A percentile compares a stretch with the other conserved stretches of the same genome.
phyloP scores from a whole-genome alignment of 176 grass and related monocot genomes.

The Oryza brachyantha region DNA sequence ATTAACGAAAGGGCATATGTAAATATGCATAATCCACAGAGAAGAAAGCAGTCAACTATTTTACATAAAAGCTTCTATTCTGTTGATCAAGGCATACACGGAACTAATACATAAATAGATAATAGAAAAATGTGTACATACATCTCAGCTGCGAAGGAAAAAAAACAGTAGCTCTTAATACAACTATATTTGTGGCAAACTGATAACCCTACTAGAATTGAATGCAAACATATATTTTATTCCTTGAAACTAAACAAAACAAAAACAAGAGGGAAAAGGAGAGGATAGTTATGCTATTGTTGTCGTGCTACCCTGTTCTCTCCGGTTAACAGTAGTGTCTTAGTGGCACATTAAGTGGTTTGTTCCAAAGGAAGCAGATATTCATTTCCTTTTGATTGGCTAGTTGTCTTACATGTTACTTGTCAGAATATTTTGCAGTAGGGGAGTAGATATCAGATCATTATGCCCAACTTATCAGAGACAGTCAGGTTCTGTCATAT shows the following conservation, averaged over 20 bases:
- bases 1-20: conserved; percentile 11
- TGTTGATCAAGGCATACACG: background rate
- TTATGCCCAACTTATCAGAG: background rate
- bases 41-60: background rate
- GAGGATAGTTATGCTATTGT: background rate
- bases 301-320: background rate
- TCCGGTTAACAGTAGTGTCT: background rate
- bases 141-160: background rate
- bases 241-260: conserved; percentile 13
- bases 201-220: background rate
- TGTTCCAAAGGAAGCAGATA: background rate
- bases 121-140: conserved; percentile 4
- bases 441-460: background rate
- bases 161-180: background rate
- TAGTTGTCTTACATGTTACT: background rate
- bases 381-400: background rate
- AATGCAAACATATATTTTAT: conserved; percentile 4
- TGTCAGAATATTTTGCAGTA: background rate
- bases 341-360: background rate
- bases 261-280: background rate
- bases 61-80: background rate
- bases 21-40: background rate
- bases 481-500: background rate
- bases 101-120: background rate
- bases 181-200: background rate